Evolutionary conservation across 148 eudicot species (phyloP), one percentile per base, ranked within the genome.

Genomic region (Camellia sinensis): DNA sequence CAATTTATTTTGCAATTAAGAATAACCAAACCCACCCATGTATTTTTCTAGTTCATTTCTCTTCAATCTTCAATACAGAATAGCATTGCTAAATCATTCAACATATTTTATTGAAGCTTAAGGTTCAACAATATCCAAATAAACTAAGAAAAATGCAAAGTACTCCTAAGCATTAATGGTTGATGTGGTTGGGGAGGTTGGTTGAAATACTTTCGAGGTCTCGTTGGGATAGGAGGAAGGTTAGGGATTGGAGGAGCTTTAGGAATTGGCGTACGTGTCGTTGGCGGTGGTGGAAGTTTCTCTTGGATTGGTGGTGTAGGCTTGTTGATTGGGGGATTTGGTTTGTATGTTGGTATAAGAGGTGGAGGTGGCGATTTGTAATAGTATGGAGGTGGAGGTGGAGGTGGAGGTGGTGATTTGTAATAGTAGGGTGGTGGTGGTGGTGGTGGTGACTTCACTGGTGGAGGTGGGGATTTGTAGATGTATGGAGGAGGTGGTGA

Each of bases 131-230:
- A 29, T 29, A 29, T 29, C 22, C 22, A 9, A 50, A 22, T 13
- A 40, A 59, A n/a, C 7, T 13, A 2, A 14, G 40, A 17, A 76
- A 69, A 11, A 76, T 62, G 66, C 66, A 18, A 22, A 11, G 65
- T 37, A 19, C 17, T 75, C 9, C 9, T 41, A 62, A 6, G 66
- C 37, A 8, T 9, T 53, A 43, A 76, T 46, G 67, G 64, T 75
- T 43, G 56, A 57, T 46, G 78, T 41, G 64, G 78, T 14, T 1
- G 45, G 65, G 71, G 65, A 29, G 50, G 13, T n/a, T 50, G 15
- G 67, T 69, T 70, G 43, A 71, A 79, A 41, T 46, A 79, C 76
- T 29, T 70, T 12, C 67, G 67, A 2, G 81, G 81, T 41, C 12
- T 19, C 18, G 18, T 17, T 13, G 68, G 77, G 57, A 0, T 52